Base-by-base conservation (phyloP, 2,329 filamentous ascomycete species). In the Ceratocystis huliohia region DNA sequence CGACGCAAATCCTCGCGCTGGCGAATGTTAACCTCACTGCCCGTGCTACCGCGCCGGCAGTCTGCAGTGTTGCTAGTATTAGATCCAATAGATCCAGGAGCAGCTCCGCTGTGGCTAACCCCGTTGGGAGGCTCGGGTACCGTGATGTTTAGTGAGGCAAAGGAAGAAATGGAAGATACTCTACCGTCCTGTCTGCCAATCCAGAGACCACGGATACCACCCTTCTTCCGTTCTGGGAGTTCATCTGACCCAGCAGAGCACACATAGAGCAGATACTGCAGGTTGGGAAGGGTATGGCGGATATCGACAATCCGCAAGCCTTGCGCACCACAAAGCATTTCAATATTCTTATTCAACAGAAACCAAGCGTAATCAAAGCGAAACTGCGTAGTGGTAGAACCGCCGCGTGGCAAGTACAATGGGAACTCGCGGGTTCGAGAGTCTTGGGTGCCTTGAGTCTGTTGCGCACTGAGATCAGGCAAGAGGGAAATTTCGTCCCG, bases 281-380 rank as follows among this genome's bases (percentile, higher is more conserved):
- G 79, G 73, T 99, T 99, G 1, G 93, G 91, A 5, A 97, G 78
- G 0, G 93, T 96, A 71, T 97, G 91, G 3, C 94, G 84, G 20
- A 96, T 91, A 72, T 99, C 94, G 69, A 96, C 82, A 0, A 96
- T 86, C 61, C 87, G 86, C 13, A 96, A 78, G 0, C 88, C 88
- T 70, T 91, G 86, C 0, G 81, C 79, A 2, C 79, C 77, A 68
- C 84, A 86, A 2, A 87, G 77, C 0, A 80, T 76, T 71, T 97
- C 92, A 66, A 99, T 92, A 73, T 97, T 80, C 76, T 97, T 96
- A 78, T 97, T 97, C 15, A 99, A 81, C n/a, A 97, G 78, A 72
- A 97, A 99, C 73, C 96, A 94, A 10, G 82, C 94, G 74, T 97
- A 99, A 72, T 97, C 93, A 75, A 97, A 97, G 1, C 93, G 86